Evolutionary conservation across 2,329 filamentous ascomycete species (phyloP), one percentile per base, ranked within the genome.

Genomic region (Herpomyces periplanetae): DNA sequence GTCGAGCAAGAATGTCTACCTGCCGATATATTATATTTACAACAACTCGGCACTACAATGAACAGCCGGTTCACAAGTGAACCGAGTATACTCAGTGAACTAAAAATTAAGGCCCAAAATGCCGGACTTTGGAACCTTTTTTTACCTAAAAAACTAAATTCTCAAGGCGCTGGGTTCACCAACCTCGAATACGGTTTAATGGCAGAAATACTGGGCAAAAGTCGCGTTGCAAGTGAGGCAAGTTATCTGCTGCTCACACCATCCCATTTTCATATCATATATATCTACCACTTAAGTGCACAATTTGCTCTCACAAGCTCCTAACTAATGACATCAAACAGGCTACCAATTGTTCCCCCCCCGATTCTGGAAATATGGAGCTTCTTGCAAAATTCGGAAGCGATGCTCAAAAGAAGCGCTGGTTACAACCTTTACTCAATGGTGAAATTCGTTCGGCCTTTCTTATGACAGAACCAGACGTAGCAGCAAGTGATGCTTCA

Each of bases 61-160:
- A 48, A 59, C 19, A 42, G 53, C 25, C 57, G 75, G 45, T 91
- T 75, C 63, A 51, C 62, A 27, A 42, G 47, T 15, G 64, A 84
- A 36, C 75, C 80, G 1, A 36, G 48, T 16, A 49, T 91, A 30
- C 52, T 96, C 25, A 80, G 96, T 29, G 61, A 80, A 21, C 51
- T 96, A 30, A 91, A 91, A 51, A 45, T 42, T 27, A 65, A 71
- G 38, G 80, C 75, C 17, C 53, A 49, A 33, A 50, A 62, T 29
- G 51, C 87, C 11, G 80, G 75, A 1, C 48, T 96, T 17, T 96
- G 80, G 80, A 96, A 96, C 43, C 64, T 96, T 61, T 96, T 96
- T 48, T 42, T 96, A 29, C 68, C 80, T 27, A 75, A 65, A 45
- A 71, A 61, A 31, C 73, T 88, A 43, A 91, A 88, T 50, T 68